phyloP scores from a whole-genome alignment of 192 early-diverging fungal genomes.

The Martensiomyces pterosporus region DNA sequence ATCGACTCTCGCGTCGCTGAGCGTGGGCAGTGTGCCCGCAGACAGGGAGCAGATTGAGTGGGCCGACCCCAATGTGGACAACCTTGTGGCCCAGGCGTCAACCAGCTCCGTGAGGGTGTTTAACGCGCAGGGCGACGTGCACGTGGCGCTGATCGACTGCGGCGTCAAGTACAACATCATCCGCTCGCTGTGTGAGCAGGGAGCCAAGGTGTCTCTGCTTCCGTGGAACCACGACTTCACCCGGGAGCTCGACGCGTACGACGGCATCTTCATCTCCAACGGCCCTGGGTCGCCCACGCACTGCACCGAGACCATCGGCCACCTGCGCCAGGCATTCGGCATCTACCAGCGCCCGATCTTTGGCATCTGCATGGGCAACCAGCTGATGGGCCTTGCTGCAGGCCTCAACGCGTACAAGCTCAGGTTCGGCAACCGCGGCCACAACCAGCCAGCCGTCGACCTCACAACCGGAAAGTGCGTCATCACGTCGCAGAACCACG shows the following conservation, averaged over 20 bases:
- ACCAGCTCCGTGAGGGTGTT: slow-evolving; percentile 62
- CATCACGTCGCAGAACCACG: slow-evolving; percentile 97
- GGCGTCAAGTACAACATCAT: slow-evolving; percentile 94
- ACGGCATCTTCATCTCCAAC: slow-evolving; percentile 91
- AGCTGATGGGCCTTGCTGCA: slow-evolving; percentile 86
- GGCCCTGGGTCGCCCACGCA: slow-evolving; percentile 82
- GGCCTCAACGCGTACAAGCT: slow-evolving; percentile 84
- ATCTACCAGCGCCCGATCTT: slow-evolving; percentile 79
- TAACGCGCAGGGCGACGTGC: slow-evolving; percentile 73
- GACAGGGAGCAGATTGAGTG: slow-evolving; percentile 39
- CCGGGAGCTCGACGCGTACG: slow-evolving; percentile 58
- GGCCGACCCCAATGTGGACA: slow-evolving; percentile 69
- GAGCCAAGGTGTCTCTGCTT: slow-evolving; percentile 79
- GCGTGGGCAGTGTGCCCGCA: slow-evolving; percentile 52
- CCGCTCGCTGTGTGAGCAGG: slow-evolving; percentile 73
- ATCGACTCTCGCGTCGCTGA: slow-evolving; percentile 77
- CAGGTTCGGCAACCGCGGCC: slow-evolving; percentile 91
- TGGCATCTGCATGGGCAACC: slow-evolving; percentile 98
- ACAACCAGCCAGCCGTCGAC: slow-evolving; percentile 90
- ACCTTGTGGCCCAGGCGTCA: slow-evolving; percentile 80
- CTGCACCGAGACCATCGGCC: slow-evolving; percentile 62
- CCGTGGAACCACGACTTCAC: slow-evolving; percentile 82
- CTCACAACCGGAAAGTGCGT: slow-evolving; percentile 72
- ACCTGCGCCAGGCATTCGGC: slow-evolving; percentile 59
- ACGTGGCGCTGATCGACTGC: slow-evolving; percentile 81